phyloP scores from a whole-genome alignment of 2,329 filamentous ascomycete species.

The Fusarium keratoplasticum region DNA sequence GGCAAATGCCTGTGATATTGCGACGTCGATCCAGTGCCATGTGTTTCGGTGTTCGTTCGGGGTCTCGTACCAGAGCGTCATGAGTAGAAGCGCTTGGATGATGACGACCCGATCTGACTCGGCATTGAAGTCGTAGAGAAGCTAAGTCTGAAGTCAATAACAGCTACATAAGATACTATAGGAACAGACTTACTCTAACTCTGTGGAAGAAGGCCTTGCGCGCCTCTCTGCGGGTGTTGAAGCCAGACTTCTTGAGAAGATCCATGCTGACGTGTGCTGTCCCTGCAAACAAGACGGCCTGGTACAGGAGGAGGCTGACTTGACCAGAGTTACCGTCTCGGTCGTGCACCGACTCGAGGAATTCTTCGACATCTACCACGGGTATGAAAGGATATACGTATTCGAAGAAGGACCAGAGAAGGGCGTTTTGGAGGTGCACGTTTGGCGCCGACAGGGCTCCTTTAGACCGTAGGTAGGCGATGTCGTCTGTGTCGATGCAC shows the following conservation, averaged over 20 bases:
- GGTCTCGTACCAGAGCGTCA: slow-evolving; percentile 98
- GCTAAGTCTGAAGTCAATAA: slow-evolving; percentile 53
- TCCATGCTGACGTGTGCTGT: slow-evolving; percentile 87
- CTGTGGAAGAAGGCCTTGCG: slow-evolving; percentile 88
- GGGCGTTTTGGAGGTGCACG: slow-evolving; percentile 76
- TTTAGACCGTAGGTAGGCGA: slow-evolving; percentile 84
- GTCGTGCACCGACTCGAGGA: slow-evolving; percentile 69
- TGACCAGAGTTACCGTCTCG: slow-evolving; percentile 75
- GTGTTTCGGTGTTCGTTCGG: slow-evolving; percentile 96
- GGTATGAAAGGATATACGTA: slow-evolving; percentile 93
- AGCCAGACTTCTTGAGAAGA: slow-evolving; percentile 80
- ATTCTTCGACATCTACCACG: slow-evolving; percentile 71
- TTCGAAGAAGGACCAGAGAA: slow-evolving; percentile 84
- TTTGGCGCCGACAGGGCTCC: slow-evolving; percentile 82
- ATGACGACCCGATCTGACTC: slow-evolving; percentile 89
- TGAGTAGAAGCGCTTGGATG: slow-evolving; percentile 86
- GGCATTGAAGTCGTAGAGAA: slow-evolving; percentile 93
- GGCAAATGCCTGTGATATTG: slow-evolving; percentile 89
- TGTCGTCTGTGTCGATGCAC: slow-evolving; percentile 81
- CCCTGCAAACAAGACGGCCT: slow-evolving; percentile 92
- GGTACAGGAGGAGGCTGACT: slow-evolving; percentile 87
- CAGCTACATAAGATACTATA: neutral
- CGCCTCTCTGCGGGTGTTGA: slow-evolving; percentile 79
- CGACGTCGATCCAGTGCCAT: slow-evolving; percentile 98
- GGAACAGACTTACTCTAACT: slow-evolving; percentile 72